phyloP scores from a whole-genome alignment of 306 rosid genomes.

The Quercus mongolica region DNA sequence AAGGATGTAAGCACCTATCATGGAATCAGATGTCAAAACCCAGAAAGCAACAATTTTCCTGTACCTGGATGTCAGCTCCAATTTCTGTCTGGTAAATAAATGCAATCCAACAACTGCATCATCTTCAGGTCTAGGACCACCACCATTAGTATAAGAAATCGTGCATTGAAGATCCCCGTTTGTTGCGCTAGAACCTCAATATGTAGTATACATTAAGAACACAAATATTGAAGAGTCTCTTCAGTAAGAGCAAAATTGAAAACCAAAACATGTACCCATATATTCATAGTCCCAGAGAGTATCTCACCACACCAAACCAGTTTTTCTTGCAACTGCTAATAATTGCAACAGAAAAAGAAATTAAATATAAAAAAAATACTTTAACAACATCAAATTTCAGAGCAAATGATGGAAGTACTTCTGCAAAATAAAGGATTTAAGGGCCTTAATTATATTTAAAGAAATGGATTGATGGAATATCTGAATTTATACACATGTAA shows the following conservation, averaged over 20 bases:
- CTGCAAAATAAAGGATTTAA: not conserved
- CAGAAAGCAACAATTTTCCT: constrained; percentile 6
- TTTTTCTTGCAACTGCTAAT: constrained; percentile 84
- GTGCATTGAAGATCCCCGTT: constrained; percentile 53
- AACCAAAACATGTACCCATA: constrained; percentile 1
- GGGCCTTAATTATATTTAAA: not conserved
- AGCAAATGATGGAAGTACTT: not conserved
- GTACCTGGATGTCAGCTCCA: constrained; percentile 51
- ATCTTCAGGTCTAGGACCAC: constrained; percentile 30
- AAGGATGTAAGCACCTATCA: constrained; percentile 1
- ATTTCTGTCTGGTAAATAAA: constrained; percentile 45
- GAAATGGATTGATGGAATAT: not conserved
- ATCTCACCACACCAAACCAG: constrained; percentile 52
- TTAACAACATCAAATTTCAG: too few species aligned
- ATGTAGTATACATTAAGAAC: constrained; percentile 33
- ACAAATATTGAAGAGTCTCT: not conserved
- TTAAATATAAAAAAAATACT: not conserved
- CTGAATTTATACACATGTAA: not conserved
- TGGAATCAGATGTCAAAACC: not conserved
- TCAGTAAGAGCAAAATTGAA: constrained; percentile 1
- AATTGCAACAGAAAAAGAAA: constrained; percentile 51
- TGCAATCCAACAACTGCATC: constrained; percentile 71
- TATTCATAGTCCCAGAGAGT: constrained; percentile 5
- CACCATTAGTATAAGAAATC: constrained; percentile 26
- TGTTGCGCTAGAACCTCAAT: constrained; percentile 75